phyloP scores from a whole-genome alignment of 495 filamentous ascomycete genomes.

The Letharia columbiana region DNA sequence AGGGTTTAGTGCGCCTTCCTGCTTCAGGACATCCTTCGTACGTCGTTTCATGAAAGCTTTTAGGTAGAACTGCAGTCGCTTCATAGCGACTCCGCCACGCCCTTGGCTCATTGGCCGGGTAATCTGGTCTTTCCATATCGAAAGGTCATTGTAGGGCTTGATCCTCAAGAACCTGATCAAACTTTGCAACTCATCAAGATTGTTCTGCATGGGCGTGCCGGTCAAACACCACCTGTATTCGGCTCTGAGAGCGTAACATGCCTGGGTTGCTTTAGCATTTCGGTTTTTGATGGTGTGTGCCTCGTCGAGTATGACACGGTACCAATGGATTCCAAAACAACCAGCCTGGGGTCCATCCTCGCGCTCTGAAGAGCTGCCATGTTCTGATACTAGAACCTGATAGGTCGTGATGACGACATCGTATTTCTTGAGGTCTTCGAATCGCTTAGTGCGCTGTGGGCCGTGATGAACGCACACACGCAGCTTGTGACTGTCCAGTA shows the following conservation, averaged over 20 bases:
- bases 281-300: conserved; percentile 98
- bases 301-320: conserved; percentile 89
- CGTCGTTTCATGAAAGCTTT: conserved; percentile 93
- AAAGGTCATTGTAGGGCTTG: conserved; percentile 74
- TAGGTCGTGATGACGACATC: conserved; percentile 98
- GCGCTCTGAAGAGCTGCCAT: conserved; percentile 52
- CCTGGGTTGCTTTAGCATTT: conserved; percentile 87
- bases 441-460: conserved; percentile 67
- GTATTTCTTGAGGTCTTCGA: conserved; percentile 64
- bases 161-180: conserved; percentile 90
- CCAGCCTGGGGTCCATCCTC: conserved; percentile 56
- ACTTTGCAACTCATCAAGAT: conserved; percentile 92
- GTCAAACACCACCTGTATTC: conserved; percentile 94
- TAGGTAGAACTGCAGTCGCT: conserved; percentile 71
- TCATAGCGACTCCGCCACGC: conserved; percentile 79
- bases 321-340: conserved; percentile 89
- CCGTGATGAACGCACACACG: conserved; percentile 87
- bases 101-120: conserved; percentile 76
- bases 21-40: conserved; percentile 88
- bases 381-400: conserved; percentile 85
- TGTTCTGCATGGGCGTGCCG: conserved; percentile 95
- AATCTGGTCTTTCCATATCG: conserved; percentile 81
- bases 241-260: conserved; percentile 67
- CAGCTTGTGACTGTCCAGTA: conserved; percentile 56
- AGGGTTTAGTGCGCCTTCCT: conserved; percentile 65